A percentile compares a stretch with the other conserved stretches of the same genome.
Evolutionary conservation across 2,329 filamentous ascomycete genomes (phyloP).

Genomic region (Talaromyces sp.): DNA sequence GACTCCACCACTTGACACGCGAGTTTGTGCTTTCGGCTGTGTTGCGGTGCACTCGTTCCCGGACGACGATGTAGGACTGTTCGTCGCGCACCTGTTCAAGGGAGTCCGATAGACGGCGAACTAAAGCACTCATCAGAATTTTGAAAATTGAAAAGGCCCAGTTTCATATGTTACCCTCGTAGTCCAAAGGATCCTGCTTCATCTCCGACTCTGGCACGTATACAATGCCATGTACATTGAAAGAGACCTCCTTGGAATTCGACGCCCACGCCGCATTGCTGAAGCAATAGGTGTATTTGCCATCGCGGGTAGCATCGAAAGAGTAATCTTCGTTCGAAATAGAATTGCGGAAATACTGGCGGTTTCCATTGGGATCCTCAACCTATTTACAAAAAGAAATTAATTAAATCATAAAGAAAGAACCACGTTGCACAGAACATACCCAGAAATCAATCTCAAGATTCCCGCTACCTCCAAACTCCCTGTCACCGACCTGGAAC

Average conservation of each 20-base stretch:
- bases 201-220: conserved; percentile 88
- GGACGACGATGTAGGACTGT: conserved; percentile 91
- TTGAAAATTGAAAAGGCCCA: conserved; percentile 1
- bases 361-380: conserved; percentile 67
- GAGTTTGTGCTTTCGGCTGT: conserved; percentile 97
- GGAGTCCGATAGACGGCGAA: conserved; percentile 76
- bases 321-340: conserved; percentile 89
- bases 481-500: conserved; percentile 94
- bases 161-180: conserved; percentile 60
- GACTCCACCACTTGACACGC: conserved; percentile 98
- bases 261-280: conserved; percentile 98
- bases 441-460: conserved; percentile 98
- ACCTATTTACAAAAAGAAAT: conserved; percentile 48
- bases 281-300: conserved; percentile 95
- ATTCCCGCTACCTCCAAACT: conserved; percentile 91
- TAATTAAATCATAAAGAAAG: background rate
- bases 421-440: conserved; percentile 30
- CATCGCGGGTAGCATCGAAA: conserved; percentile 79
- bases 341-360: conserved; percentile 73
- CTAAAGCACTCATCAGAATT: conserved; percentile 40
- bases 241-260: conserved; percentile 94
- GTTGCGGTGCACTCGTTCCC: conserved; percentile 94
- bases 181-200: conserved; percentile 80
- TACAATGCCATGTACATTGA: conserved; percentile 98
- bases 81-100: conserved; percentile 94